Percentiles rank a stretch among this genome's conserved stretches.
Evolutionary conservation across 441 rosid species (phyloP).

Genomic region (Breynia disticha): DNA sequence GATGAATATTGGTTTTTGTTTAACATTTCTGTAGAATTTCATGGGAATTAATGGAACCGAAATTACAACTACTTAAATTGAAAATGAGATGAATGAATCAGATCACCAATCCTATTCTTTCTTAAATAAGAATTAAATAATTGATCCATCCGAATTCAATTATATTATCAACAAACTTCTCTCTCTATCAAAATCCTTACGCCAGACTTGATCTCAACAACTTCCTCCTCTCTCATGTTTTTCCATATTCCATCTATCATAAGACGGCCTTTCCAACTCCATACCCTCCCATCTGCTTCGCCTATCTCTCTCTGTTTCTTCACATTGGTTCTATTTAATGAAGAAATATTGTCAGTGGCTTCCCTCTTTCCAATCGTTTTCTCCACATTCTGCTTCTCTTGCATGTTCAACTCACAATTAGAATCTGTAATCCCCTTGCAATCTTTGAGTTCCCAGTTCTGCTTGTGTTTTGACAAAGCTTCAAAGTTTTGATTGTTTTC

Average conservation of each 20-base stretch:
- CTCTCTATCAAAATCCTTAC: conserved; percentile 35
- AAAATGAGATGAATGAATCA: too few relatives aligned
- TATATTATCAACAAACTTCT: not conserved
- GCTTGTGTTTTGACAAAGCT: conserved; percentile 20
- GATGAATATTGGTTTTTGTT: too few relatives aligned
- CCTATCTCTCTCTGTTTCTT: conserved; percentile 27
- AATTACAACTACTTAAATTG: too few relatives aligned
- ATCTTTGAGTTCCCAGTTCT: conserved; percentile 16
- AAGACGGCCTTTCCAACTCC: conserved; percentile 28
- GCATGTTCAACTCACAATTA: conserved; percentile 10
- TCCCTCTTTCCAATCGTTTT: conserved; percentile 21
- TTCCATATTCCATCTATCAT: conserved; percentile 53
- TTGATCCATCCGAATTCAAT: too few relatives aligned
- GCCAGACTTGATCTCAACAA: conserved; percentile 28
- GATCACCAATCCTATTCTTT: too few relatives aligned
- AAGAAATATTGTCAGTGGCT: conserved; percentile 10
- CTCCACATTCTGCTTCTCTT: conserved; percentile 11
- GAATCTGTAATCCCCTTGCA: conserved; percentile 29
- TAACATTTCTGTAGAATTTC: too few relatives aligned
- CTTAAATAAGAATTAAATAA: too few relatives aligned
- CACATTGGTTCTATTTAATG: conserved; percentile 14
- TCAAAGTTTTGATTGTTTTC: conserved; percentile 6
- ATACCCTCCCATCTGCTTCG: conserved; percentile 11
- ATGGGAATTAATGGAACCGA: too few relatives aligned
- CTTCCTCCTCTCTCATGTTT: conserved; percentile 37